Conservation (phyloP, 148 eudicot genomes). For the Oxyria digyna region DNA sequence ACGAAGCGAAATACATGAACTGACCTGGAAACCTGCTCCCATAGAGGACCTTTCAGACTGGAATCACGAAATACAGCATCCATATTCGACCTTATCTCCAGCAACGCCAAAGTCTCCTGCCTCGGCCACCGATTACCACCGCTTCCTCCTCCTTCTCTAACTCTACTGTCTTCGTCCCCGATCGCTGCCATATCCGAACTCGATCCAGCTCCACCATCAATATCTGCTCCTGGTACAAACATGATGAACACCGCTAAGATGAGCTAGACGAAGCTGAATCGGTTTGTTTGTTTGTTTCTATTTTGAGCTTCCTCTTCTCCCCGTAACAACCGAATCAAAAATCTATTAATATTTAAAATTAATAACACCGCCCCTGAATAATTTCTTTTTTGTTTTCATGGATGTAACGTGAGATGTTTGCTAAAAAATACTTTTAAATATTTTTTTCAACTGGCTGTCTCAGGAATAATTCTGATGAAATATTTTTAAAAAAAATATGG, state of each 20-base stretch:
- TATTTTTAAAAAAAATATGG: not conserved
- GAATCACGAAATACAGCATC: conserved; percentile 84
- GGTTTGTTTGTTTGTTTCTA: not conserved
- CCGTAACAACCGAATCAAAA: not conserved
- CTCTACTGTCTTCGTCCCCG: not conserved
- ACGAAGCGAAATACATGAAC: not conserved
- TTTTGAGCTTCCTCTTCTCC: not conserved
- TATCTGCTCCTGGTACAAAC: not conserved
- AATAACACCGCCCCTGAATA: conserved; percentile 7
- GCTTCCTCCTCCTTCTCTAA: conserved; percentile 9
- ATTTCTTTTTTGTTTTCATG: conserved; percentile 5
- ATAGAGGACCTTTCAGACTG: conserved; percentile 83
- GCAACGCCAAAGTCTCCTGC: conserved; percentile 71
- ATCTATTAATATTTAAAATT: not conserved
- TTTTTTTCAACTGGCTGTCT: conserved; percentile 2
- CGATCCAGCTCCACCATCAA: not conserved
- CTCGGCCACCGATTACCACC: conserved; percentile 95
- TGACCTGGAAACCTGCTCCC: conserved; percentile 98
- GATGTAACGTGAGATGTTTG: conserved; percentile 9
- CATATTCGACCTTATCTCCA: conserved; percentile 85
- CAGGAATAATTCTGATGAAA: conserved; percentile 1
- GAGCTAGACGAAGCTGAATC: conserved; percentile 1
- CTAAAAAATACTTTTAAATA: not conserved
- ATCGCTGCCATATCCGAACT: not conserved
- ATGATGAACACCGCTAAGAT: not conserved